These are phyloP conservation scores for Aspergillus clavatus DNA, from an alignment of 2,329 filamentous ascomycete species.

Conservation along the genomic window DNA sequence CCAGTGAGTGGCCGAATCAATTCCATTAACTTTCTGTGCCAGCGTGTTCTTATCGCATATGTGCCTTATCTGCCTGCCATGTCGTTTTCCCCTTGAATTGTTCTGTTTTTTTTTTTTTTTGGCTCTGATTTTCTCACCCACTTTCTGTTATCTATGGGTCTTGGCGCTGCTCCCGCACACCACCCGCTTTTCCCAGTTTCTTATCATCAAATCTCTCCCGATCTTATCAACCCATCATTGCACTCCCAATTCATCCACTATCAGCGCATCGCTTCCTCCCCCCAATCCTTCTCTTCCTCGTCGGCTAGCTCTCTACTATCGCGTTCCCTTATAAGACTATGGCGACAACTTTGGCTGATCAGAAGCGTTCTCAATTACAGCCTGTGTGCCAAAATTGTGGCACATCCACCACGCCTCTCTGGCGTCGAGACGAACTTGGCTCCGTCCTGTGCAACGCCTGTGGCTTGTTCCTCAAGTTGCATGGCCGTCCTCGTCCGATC, in stretches of 20 bases:
- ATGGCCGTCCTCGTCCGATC: slow-evolving; percentile 87
- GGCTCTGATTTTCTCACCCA: slow-evolving; percentile 20
- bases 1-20: slow-evolving; percentile 34
- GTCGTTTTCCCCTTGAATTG: slow-evolving; percentile 14
- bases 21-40: slow-evolving; percentile 11
- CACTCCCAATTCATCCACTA: slow-evolving; percentile 20
- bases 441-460: slow-evolving; percentile 98
- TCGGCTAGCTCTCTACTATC: slow-evolving; percentile 11
- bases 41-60: slow-evolving; percentile 5
- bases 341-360: slow-evolving; percentile 47
- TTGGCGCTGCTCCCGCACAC: slow-evolving; percentile 33
- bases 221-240: slow-evolving; percentile 39
- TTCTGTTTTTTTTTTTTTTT: slow-evolving; percentile 22
- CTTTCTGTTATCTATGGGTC: slow-evolving; percentile 29
- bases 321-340: slow-evolving; percentile 22
- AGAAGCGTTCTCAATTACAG: slow-evolving; percentile 63
- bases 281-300: slow-evolving; percentile 11
- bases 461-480: slow-evolving; percentile 93
- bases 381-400: slow-evolving; percentile 94
- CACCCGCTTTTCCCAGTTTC: slow-evolving; percentile 37
- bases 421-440: slow-evolving; percentile 94
- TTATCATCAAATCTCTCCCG: slow-evolving; percentile 46
- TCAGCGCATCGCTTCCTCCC: slow-evolving; percentile 19
- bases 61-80: slow-evolving; percentile 7
- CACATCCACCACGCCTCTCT: slow-evolving; percentile 92